A percentile compares a stretch with the other conserved stretches of the same genome.
phyloP scores from a whole-genome alignment of 2,329 filamentous ascomycete genomes.

The Microcera coccophila region DNA sequence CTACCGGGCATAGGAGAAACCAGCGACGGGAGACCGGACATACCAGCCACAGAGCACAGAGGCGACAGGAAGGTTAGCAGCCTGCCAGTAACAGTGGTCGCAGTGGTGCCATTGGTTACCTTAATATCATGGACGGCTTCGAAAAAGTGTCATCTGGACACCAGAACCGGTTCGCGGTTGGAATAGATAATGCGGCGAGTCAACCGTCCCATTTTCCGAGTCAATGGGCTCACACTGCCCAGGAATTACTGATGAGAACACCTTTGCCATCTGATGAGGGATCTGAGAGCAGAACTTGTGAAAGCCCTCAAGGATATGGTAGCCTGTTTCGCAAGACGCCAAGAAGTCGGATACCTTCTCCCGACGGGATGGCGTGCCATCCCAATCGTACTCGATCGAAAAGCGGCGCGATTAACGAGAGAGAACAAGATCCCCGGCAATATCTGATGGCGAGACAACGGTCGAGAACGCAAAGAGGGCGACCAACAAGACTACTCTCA shows the following conservation, averaged over 20 bases:
- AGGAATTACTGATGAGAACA: slow-evolving; percentile 17
- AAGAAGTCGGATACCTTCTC: not conserved
- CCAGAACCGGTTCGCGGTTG: too few relatives aligned
- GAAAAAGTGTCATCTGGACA: too few relatives aligned
- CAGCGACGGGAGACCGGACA: slow-evolving; percentile 11
- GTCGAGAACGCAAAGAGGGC: slow-evolving; percentile 14
- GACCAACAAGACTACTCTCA: slow-evolving; percentile 19
- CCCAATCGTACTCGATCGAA: slow-evolving; percentile 9
- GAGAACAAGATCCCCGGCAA: slow-evolving; percentile 14
- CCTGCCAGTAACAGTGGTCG: slow-evolving; percentile 8
- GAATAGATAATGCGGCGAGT: too few relatives aligned
- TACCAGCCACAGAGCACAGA: slow-evolving; percentile 8
- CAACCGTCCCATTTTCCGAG: too few relatives aligned
- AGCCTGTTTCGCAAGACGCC: slow-evolving; percentile 2
- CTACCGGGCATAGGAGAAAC: slow-evolving; percentile 12
- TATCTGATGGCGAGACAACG: slow-evolving; percentile 19
- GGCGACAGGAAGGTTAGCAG: slow-evolving; percentile 21
- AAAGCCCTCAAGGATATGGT: not conserved
- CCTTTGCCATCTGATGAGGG: slow-evolving; percentile 11
- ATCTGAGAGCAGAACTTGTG: not conserved
- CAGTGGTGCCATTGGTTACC: slow-evolving; percentile 2
- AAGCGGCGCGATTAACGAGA: slow-evolving; percentile 2
- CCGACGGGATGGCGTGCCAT: slow-evolving; percentile 5
- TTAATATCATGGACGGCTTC: too few relatives aligned
- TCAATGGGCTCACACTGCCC: slow-evolving; percentile 17